Evolutionary conservation across 768 basidiomycete genomes (phyloP), one percentile per base, ranked within the genome.

Genomic region (Tylopilus plumbeoviolaceoides): DNA sequence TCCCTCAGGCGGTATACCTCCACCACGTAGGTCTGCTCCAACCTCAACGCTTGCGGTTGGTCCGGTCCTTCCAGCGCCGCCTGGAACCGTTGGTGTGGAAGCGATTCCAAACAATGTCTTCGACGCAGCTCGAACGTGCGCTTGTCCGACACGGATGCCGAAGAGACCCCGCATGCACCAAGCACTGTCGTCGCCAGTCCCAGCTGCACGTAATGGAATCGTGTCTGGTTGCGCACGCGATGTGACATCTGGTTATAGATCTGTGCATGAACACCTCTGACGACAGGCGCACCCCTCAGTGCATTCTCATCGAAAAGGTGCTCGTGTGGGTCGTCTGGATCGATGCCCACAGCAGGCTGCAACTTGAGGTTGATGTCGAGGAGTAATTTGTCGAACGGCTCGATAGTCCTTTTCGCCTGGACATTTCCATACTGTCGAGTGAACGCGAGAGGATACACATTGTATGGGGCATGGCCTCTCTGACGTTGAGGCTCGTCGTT

Each of bases 381-480:
- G 0, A 58, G 15, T 4, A 48, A 28, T 0, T 0, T 0, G 0
- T 52, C 47, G 17, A 55, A 58, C 0, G 41, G 30, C 14, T 2
- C 1, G 1, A 6, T 4, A 0, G 15, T 46, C 0, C 39, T 9
- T 0, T 18, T 15, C 0, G 54, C 54, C 28, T 58, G 57, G 0
- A 56, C 47, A 8, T 58, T 58, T 4, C 57, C 51, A 2, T 14
- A 44, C 0, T 1, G 5, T 3, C 45, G 47, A 0, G 52, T 50
- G 49, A 53, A 59, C 0, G 38, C 49, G 2, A 53, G 55, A 0
- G 55, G 58, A 2, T 59, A 59, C 0, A 42, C 14, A 2, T 50
- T 25, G 8, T 47, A 41, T 23, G 23, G 23, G 4, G 23, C 23
- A 23, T 5, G 23, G 23, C 23, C 23, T 23, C 23, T 23, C 23